A percentile compares a stretch with the other conserved stretches of the same genome.
Conservation (phyloP, 2,329 filamentous ascomycete species). For the Epichloe elymi region DNA sequence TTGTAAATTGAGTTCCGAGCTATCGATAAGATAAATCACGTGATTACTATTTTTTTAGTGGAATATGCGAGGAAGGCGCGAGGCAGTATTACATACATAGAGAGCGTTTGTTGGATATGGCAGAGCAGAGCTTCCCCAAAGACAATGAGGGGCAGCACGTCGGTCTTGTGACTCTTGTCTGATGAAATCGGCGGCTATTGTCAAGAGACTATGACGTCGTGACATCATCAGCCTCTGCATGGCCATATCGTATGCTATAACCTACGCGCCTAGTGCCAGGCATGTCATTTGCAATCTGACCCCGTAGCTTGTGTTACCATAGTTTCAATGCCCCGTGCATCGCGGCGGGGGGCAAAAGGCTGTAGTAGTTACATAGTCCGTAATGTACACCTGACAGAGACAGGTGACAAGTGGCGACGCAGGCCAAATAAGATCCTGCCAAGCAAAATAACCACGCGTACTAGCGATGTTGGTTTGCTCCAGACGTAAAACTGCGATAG, state of each 20-base stretch:
- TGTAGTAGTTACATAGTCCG: too few species aligned
- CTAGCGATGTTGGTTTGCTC: background rate
- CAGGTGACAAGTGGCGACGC: too few species aligned
- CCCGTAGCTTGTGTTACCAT: background rate
- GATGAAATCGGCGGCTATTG: background rate
- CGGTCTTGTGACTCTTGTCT: background rate
- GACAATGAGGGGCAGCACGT: too few species aligned
- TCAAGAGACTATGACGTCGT: background rate
- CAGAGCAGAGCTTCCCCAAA: too few species aligned
- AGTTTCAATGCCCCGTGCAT: background rate
- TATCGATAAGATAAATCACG: slow-evolving; percentile 4
- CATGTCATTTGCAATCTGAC: background rate
- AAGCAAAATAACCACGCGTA: background rate
- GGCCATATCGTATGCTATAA: background rate
- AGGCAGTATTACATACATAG: background rate
- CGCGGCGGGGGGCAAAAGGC: background rate
- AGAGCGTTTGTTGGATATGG: background rate
- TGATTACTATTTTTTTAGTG: background rate
- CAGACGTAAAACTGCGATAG: background rate
- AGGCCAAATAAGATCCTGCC: too few species aligned
- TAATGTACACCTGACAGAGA: too few species aligned
- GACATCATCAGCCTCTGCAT: background rate
- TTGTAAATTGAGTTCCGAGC: background rate
- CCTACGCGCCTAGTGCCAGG: background rate
- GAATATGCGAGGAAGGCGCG: slow-evolving; percentile 6